These are phyloP conservation scores for Nigrograna mackinnonii DNA, from an alignment of 2,329 filamentous ascomycete species.

Conservation along the genomic window DNA sequence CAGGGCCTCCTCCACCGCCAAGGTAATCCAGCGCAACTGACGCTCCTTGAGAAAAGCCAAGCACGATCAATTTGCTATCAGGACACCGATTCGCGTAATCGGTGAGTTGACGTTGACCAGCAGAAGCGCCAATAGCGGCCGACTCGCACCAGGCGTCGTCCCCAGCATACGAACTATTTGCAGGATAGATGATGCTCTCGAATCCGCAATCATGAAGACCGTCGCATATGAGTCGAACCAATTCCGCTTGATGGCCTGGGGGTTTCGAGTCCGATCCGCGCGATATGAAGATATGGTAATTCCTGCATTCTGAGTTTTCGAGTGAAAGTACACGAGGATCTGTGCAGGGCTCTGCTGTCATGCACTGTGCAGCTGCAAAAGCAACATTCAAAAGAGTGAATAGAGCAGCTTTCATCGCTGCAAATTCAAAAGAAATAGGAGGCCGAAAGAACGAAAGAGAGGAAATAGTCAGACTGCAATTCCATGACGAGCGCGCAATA, in stretches of 20 bases:
- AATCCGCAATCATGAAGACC: conserved; percentile 10
- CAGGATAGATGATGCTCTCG: conserved; percentile 13
- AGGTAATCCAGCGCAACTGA: conserved; percentile 12
- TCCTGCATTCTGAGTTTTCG: conserved; percentile 9
- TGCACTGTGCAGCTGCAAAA: neutral
- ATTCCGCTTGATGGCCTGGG: conserved; percentile 11
- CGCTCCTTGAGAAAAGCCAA: conserved; percentile 15
- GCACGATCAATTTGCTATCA: conserved; percentile 12
- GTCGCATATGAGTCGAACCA: conserved; percentile 10
- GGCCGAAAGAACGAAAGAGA: too few species aligned
- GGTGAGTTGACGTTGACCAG: conserved; percentile 11
- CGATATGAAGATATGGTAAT: conserved; percentile 12
- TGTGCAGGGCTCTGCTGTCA: neutral
- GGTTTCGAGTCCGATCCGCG: conserved; percentile 11
- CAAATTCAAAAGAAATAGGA: too few species aligned
- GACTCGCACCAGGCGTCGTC: conserved; percentile 14
- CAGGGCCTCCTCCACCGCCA: conserved; percentile 13
- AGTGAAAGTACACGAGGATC: conserved; percentile 6
- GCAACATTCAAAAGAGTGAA: neutral
- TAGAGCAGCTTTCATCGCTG: too few species aligned
- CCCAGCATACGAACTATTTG: conserved; percentile 7
- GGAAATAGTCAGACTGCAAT: too few species aligned
- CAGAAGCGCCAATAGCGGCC: conserved; percentile 7
- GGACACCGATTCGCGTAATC: conserved; percentile 13
- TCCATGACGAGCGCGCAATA: too few species aligned